Percentiles rank a stretch among this genome's conserved stretches.
These are phyloP conservation scores for Candida lessepsii DNA, from an alignment of 805 yeast genomes.

Conservation along the genomic window DNA sequence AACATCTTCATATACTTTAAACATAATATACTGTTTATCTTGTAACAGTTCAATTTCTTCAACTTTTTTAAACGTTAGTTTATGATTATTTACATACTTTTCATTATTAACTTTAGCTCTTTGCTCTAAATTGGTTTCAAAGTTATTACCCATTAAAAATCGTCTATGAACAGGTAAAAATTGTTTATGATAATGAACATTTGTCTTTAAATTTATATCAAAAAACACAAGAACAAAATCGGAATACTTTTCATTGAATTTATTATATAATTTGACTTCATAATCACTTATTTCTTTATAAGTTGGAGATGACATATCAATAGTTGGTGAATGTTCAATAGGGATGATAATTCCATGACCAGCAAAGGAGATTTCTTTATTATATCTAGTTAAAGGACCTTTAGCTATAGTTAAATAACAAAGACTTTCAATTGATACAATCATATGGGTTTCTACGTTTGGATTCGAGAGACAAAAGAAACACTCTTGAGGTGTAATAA, in stretches of 20 bases:
- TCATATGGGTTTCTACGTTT: slow-evolving; percentile 73
- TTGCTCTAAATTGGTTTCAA: slow-evolving; percentile 46
- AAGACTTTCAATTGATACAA: slow-evolving; percentile 67
- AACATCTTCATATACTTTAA: slow-evolving; percentile 27
- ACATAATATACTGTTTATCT: slow-evolving; percentile 35
- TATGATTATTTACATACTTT: slow-evolving; percentile 42
- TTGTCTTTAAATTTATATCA: slow-evolving; percentile 62
- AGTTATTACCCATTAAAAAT: slow-evolving; percentile 34
- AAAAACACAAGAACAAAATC: slow-evolving; percentile 58
- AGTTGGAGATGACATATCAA: slow-evolving; percentile 25
- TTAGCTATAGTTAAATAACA: slow-evolving; percentile 76
- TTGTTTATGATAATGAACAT: slow-evolving; percentile 77
- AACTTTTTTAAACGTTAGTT: slow-evolving; percentile 38
- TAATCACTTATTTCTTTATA: slow-evolving; percentile 46
- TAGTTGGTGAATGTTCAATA: slow-evolving; percentile 60
- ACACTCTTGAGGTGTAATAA: slow-evolving; percentile 60
- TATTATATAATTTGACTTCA: slow-evolving; percentile 47
- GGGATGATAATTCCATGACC: slow-evolving; percentile 86
- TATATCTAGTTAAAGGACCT: slow-evolving; percentile 72
- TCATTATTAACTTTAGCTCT: slow-evolving; percentile 46
- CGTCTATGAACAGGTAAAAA: slow-evolving; percentile 62
- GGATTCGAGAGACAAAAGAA: slow-evolving; percentile 85
- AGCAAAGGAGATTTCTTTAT: slow-evolving; percentile 51
- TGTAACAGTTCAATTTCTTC: slow-evolving; percentile 22
- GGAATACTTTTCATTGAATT: slow-evolving; percentile 40